These are phyloP conservation scores for Mimosa pudica DNA, from an alignment of 306 rosid species.

Conservation along the genomic window DNA sequence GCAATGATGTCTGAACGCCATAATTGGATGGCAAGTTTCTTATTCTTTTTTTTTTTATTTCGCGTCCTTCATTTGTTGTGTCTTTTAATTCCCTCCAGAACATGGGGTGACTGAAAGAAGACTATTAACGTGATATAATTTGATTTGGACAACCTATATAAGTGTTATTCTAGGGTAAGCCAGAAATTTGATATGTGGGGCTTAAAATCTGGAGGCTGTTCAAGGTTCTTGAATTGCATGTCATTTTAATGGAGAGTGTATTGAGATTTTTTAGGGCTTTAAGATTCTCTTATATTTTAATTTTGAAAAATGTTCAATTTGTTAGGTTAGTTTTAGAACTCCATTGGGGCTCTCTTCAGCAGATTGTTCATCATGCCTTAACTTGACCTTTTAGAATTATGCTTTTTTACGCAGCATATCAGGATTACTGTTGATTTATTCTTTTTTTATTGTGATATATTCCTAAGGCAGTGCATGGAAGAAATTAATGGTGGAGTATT, in stretches of 20 bases:
- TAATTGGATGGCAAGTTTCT: slow-evolving; percentile 72
- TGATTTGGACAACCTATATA: slow-evolving; percentile 9
- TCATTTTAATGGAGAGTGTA: neutral
- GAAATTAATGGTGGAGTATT: slow-evolving; percentile 29
- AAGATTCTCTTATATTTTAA: slow-evolving; percentile 15
- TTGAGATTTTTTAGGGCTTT: slow-evolving; percentile 6
- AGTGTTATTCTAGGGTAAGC: slow-evolving; percentile 25
- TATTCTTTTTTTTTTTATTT: slow-evolving; percentile 9
- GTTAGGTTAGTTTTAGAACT: slow-evolving; percentile 18
- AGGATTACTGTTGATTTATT: neutral
- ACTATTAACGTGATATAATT: neutral
- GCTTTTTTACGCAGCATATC: neutral
- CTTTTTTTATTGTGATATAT: slow-evolving; percentile 2
- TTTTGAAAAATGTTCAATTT: slow-evolving; percentile 25
- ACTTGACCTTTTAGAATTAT: slow-evolving; percentile 14
- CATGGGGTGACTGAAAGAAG: slow-evolving; percentile 11
- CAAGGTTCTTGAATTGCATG: neutral
- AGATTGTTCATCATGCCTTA: slow-evolving; percentile 2
- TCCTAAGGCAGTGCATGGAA: slow-evolving; percentile 3
- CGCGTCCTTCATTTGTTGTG: slow-evolving; percentile 20
- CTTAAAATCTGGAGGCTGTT: slow-evolving; percentile 17
- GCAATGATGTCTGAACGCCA: slow-evolving; percentile 61
- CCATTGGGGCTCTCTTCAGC: slow-evolving; percentile 17
- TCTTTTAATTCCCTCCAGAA: slow-evolving; percentile 15
- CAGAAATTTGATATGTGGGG: neutral